Evolutionary conservation across 208 protist genomes (phyloP).

Genomic region (Acanthamoeba rhysodes): DNA sequence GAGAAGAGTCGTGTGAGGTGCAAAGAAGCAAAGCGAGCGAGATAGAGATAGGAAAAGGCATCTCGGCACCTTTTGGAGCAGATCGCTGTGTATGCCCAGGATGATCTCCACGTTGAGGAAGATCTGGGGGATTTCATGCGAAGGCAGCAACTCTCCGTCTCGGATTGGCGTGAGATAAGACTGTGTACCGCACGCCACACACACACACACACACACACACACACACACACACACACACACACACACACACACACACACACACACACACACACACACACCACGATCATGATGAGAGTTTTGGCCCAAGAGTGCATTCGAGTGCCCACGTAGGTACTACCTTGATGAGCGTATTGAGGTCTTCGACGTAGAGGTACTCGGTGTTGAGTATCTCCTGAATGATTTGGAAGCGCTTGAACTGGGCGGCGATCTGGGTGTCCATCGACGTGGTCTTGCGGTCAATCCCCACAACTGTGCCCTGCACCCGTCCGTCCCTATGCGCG

Average conservation of each 20-base stretch:
- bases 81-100: conserved; percentile 16
- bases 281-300: not conserved
- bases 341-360: conserved; percentile 35
- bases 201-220: too few relatives aligned
- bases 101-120: conserved; percentile 62
- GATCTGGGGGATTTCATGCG: conserved; percentile 59
- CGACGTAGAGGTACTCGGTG: conserved; percentile 59
- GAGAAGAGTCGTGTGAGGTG: not conserved
- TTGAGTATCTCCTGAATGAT: conserved; percentile 63
- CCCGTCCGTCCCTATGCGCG: not conserved
- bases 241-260: not conserved
- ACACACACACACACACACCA: too few relatives aligned
- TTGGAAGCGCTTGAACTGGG: conserved; percentile 60
- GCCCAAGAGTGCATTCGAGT: not conserved
- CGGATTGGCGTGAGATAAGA: conserved; percentile 35
- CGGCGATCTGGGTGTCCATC: conserved; percentile 42
- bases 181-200: not conserved
- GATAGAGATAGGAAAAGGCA: not conserved
- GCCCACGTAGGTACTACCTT: not conserved
- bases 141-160: conserved; percentile 36
- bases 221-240: not conserved
- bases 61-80: conserved; percentile 21
- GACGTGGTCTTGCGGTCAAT: conserved; percentile 38
- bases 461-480: not conserved
- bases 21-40: not conserved